Base-by-base conservation (phyloP, 208 protist genomes). In the Blastocrithidia nonstop region DNA sequence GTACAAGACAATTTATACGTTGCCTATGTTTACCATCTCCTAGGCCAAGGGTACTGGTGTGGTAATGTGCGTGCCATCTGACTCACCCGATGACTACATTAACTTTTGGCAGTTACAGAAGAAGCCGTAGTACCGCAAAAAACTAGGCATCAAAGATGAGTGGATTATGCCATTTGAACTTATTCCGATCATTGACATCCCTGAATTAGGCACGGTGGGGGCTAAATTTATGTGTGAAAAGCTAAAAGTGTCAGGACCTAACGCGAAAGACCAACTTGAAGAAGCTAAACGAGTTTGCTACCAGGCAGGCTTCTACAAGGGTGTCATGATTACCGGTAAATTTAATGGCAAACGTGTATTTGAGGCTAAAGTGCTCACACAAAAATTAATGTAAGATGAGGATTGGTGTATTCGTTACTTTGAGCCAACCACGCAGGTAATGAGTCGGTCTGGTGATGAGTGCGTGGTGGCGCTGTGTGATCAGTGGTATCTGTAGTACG, bases 401-500 rank as follows among this genome's bases (percentile, higher is more conserved):
- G 87, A 90, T 42, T 22, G 83, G 45, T 87, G 87, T 39, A 62
- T 96, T 7, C 45, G 65, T 24, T 99, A 99, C 66, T 95, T 72
- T 59, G 98, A 99, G 71, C 98, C 98, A 1, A 82, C 96, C 20
- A 54, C 68, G 9, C 50, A 71, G 42, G 97, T 99, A 23, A 95
- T 97, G 2, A 98, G 97, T 46, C 94, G 98, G 51, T 96, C 88
- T 48, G 97, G 97, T 35, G 96, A 99, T 66, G 95, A 97, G 61
- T 99, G 98, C 72, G 97, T 99, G 11, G 97, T 99, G 2, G 89
- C 94, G 20, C 61, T 98, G 17, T 89, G 79, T 45, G 95, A 99
- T 64, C 98, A 99, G 81, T 99, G 97, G 98, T 99, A 96, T 79
- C 51, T 99, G 33, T 83, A 96, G 54, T 99, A 99, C 61, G 98